Percentiles rank a stretch among this genome's conserved stretches.
phyloP scores from a whole-genome alignment of 2,329 filamentous ascomycete species.

The Geosmithia putterillii region DNA sequence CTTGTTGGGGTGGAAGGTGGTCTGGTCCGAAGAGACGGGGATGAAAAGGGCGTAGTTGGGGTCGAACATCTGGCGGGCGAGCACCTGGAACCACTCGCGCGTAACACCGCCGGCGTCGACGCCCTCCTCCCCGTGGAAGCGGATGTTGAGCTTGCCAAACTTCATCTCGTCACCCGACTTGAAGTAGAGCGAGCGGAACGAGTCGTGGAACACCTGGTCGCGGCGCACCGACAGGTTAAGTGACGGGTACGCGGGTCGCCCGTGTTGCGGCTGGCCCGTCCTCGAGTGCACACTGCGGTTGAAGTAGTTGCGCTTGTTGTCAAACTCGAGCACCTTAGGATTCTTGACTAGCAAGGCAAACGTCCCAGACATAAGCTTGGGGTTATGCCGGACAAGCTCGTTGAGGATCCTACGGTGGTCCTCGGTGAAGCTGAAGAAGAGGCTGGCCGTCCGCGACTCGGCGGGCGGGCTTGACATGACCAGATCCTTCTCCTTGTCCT shows the following conservation, averaged over 20 bases:
- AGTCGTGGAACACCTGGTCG: constrained; percentile 95
- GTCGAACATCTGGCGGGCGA: constrained; percentile 97
- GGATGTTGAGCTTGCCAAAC: constrained; percentile 94
- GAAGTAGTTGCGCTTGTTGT: constrained; percentile 99
- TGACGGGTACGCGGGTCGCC: constrained; percentile 55
- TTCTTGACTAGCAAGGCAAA: constrained; percentile 96
- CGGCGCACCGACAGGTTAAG: constrained; percentile 83
- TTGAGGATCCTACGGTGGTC: constrained; percentile 97
- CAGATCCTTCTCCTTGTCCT: constrained; percentile 58
- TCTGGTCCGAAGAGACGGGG: constrained; percentile 91
- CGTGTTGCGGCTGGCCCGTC: constrained; percentile 43
- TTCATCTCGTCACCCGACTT: constrained; percentile 96
- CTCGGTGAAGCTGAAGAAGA: constrained; percentile 97
- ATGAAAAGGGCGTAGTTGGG: constrained; percentile 94
- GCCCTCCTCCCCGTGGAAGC: constrained; percentile 94
- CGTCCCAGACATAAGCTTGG: constrained; percentile 96
- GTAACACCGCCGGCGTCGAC: constrained; percentile 96
- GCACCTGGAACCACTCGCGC: constrained; percentile 97
- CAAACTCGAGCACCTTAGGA: constrained; percentile 95
- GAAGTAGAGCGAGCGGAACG: constrained; percentile 96
- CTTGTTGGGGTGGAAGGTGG: constrained; percentile 96
- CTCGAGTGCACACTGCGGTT: constrained; percentile 74
- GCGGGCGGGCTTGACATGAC: constrained; percentile 61
- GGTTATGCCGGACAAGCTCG: constrained; percentile 91
- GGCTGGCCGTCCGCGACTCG: constrained; percentile 69